Evolutionary conservation across 2,329 filamentous ascomycete species (phyloP).

Genomic region (Penicillium sclerotiorum): DNA sequence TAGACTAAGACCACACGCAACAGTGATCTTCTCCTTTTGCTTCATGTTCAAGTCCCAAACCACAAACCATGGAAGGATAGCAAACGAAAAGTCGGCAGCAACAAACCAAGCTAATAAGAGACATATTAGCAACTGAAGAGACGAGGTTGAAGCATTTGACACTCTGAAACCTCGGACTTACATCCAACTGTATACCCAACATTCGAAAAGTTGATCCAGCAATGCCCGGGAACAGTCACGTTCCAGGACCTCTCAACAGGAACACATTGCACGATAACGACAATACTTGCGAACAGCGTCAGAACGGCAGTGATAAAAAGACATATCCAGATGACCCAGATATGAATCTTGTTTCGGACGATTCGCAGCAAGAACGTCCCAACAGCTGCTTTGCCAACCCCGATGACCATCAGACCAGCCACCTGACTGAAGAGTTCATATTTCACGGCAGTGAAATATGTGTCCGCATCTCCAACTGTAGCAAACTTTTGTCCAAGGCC

Average conservation of each 20-base stretch:
- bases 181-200: constrained; percentile 28
- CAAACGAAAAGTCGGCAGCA: constrained; percentile 26
- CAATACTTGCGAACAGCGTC: constrained; percentile 22
- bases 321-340: constrained; percentile 22
- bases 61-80: constrained; percentile 47
- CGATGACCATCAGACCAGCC: constrained; percentile 27
- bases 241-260: constrained; percentile 23
- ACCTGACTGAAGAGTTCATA: constrained; percentile 28
- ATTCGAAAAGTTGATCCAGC: constrained; percentile 27
- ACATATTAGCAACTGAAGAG: not conserved
- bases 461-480: constrained; percentile 18
- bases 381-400: constrained; percentile 23
- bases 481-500: constrained; percentile 20
- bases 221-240: constrained; percentile 14
- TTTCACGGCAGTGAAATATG: constrained; percentile 24
- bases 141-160: not conserved
- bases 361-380: constrained; percentile 25
- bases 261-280: constrained; percentile 21
- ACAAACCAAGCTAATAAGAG: constrained; percentile 22
- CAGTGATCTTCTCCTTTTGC: constrained; percentile 49
- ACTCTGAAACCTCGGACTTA: constrained; percentile 5
- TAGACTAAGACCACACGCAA: constrained; percentile 47
- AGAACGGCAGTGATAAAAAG: constrained; percentile 18
- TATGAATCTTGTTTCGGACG: constrained; percentile 24
- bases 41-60: constrained; percentile 52